Conservation (phyloP, 2,329 filamentous ascomycete species). For the Lachnellula cervina region DNA sequence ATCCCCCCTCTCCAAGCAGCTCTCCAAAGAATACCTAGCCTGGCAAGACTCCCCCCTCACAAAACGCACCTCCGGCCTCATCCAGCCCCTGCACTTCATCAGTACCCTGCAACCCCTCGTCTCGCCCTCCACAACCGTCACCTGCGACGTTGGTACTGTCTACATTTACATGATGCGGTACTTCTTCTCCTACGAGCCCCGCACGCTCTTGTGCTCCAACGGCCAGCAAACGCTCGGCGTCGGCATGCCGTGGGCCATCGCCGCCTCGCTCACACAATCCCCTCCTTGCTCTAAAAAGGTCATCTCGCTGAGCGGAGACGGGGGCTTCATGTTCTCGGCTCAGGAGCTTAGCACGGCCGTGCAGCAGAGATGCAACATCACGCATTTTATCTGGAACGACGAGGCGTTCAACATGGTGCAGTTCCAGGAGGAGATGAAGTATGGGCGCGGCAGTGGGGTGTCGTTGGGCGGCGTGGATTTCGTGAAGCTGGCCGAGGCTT, state of each 20-base stretch:
- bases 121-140: slow-evolving; percentile 38
- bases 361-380: slow-evolving; percentile 43
- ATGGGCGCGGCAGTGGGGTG: slow-evolving; percentile 41
- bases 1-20: slow-evolving; percentile 2
- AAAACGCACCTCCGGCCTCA: slow-evolving; percentile 24
- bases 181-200: slow-evolving; percentile 41
- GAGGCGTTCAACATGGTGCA: slow-evolving; percentile 47
- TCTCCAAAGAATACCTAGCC: slow-evolving; percentile 3
- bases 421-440: slow-evolving; percentile 47
- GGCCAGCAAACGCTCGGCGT: slow-evolving; percentile 47
- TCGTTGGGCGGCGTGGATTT: slow-evolving; percentile 44
- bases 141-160: slow-evolving; percentile 43
- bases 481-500: slow-evolving; percentile 42
- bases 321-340: slow-evolving; percentile 45
- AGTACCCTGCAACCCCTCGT: slow-evolving; percentile 38
- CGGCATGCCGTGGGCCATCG: slow-evolving; percentile 45
- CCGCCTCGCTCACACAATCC: slow-evolving; percentile 39
- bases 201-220: slow-evolving; percentile 42
- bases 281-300: slow-evolving; percentile 41
- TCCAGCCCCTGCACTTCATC: slow-evolving; percentile 44
- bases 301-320: slow-evolving; percentile 41
- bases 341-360: slow-evolving; percentile 44
- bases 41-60: slow-evolving; percentile 4
- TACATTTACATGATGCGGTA: slow-evolving; percentile 46
- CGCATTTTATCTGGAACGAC: slow-evolving; percentile 48